Evolutionary conservation across 768 basidiomycete species (phyloP).

Genomic region (Epithele typhae): DNA sequence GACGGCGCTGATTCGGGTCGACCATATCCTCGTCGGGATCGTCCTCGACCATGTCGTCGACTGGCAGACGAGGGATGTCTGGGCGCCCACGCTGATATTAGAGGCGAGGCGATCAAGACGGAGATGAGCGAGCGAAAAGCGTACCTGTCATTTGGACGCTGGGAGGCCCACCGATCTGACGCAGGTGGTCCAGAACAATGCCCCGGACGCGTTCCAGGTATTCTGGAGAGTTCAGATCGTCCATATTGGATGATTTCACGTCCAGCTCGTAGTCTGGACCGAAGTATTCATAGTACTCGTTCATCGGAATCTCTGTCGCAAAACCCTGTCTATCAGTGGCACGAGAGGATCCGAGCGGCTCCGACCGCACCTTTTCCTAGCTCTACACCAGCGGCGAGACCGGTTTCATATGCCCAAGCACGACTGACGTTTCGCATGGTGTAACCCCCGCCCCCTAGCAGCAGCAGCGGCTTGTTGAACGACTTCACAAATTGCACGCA

Average conservation of each 20-base stretch:
- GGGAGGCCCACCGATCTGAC: constrained; percentile 83
- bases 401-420: constrained; percentile 98
- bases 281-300: constrained; percentile 99
- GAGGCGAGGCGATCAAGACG: no score
- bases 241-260: constrained; percentile 90
- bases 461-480: constrained; percentile 88
- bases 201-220: constrained; percentile 92
- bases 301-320: constrained; percentile 86
- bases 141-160: constrained; percentile 88
- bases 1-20: constrained; percentile 70
- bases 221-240: constrained; percentile 89
- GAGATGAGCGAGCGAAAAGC: constrained; percentile 13
- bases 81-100: no score
- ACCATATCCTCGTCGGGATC: constrained; percentile 82
- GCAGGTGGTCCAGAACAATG: constrained; percentile 88
- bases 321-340: no score
- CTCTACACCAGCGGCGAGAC: constrained; percentile 95
- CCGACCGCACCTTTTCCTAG: constrained; percentile 61
- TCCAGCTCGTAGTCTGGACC: constrained; percentile 96
- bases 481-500: constrained; percentile 97
- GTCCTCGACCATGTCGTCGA: constrained; percentile 83
- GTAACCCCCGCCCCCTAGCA: constrained; percentile 97
- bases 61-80: constrained; percentile 84
- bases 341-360: background rate
- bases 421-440: constrained; percentile 97